Evolutionary conservation across 1,139 yeast species (phyloP), one percentile per base, ranked within the genome.

Genomic region (Pichia sp.): DNA sequence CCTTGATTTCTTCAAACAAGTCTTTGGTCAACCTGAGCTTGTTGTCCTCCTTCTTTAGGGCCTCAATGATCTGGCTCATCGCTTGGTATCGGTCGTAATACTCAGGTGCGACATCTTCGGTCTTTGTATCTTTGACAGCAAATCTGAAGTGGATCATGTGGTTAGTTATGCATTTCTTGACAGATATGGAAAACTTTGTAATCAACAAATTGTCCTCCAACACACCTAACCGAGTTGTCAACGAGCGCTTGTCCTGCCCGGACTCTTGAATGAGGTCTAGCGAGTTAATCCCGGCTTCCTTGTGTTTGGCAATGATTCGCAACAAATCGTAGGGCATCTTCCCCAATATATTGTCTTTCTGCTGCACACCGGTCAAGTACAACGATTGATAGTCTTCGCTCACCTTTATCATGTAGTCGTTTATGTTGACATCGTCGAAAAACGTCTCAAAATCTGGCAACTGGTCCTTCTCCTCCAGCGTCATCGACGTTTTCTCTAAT

Each of bases 181-280:
- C 52, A 23, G 59, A 50, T 2, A 64, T 59, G 3, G 66, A 58
- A 45, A 67, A 70, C 59, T 77, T 80, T 29, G 70, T 70, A 5
- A 84, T 78, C 29, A 82, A 68, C 23, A 80, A 76, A 55, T 72
- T 66, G 15, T 75, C 79, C 56, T 76, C 81, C 34, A 86, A 68
- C 51, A 77, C 75, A 61, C 79, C 81, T 53, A 85, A 72, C 61
- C 93, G 73, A 1, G 82, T 75, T 0, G 90, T 83, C 45, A 85
- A 72, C 54, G 90, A 84, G 58, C 92, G 74, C n/a, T 85, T 80
- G 63, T 86, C 93, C 67, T 86, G 93, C 6, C 79, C 79, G 0
- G 90, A 80, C 15, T 71, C 73, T 46, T 73, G 72, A 5, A 82
- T 78, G 56, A 86, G 70, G 32, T 80, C 81, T 34, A 81, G 73